phyloP scores from a whole-genome alignment of 768 basidiomycete species.

The Mycena venus region DNA sequence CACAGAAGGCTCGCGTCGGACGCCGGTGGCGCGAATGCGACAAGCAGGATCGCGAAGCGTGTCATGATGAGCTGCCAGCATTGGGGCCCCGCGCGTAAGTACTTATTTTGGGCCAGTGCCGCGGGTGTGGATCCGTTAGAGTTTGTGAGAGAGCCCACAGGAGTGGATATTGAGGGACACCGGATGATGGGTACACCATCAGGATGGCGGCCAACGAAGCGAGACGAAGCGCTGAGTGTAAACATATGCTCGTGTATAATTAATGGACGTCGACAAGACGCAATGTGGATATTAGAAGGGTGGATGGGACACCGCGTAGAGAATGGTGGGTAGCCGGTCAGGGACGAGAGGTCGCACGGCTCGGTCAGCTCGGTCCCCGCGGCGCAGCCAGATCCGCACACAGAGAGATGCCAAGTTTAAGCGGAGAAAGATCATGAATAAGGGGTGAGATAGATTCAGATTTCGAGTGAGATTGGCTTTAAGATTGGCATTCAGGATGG shows the following conservation, averaged over 20 bases:
- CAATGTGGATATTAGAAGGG: background rate
- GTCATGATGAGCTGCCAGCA: background rate
- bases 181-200: background rate
- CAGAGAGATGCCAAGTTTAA: background rate
- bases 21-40: background rate
- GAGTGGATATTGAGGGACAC: background rate
- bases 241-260: background rate
- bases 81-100: no score
- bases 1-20: background rate
- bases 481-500: background rate
- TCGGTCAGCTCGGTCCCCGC: background rate
- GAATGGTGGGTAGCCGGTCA: background rate
- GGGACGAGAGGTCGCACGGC: background rate
- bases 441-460: background rate
- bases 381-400: background rate
- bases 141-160: background rate
- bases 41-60: background rate
- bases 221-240: background rate
- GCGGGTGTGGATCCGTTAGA: background rate
- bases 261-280: background rate
- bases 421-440: background rate
- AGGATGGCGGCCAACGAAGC: background rate
- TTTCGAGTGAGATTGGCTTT: background rate
- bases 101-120: no score
- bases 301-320: background rate